A percentile compares a stretch with the other conserved stretches of the same genome.
Evolutionary conservation across 2,329 filamentous ascomycete species (phyloP).

Genomic region (Aaosphaeria pasadenensis): DNA sequence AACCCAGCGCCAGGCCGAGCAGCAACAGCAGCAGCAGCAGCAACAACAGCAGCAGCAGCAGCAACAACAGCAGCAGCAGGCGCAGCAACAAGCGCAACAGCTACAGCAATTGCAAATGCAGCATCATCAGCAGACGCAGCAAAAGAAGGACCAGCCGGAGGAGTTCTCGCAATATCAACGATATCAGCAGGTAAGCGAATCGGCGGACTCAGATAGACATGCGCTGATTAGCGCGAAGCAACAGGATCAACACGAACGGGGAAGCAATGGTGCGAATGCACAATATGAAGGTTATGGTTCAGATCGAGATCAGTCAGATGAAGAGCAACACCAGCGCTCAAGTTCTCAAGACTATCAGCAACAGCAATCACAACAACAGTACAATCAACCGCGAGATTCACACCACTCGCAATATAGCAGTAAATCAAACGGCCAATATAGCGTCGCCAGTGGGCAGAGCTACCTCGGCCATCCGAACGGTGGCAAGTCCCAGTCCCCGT

Average conservation of each 20-base stretch:
- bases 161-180: slow-evolving; percentile 40
- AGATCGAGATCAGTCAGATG: background rate
- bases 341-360: background rate
- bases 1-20: slow-evolving; percentile 54
- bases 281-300: slow-evolving; percentile 6
- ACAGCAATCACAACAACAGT: background rate
- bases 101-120: slow-evolving; percentile 47
- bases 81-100: slow-evolving; percentile 52
- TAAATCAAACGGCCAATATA: slow-evolving; percentile 30
- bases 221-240: slow-evolving; percentile 8
- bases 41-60: slow-evolving; percentile 40
- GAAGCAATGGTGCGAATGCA: background rate
- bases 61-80: slow-evolving; percentile 36
- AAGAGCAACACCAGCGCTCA: slow-evolving; percentile 1
- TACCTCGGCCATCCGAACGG: slow-evolving; percentile 28
- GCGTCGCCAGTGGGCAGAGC: slow-evolving; percentile 34
- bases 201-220: background rate
- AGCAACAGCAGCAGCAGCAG: slow-evolving; percentile 40
- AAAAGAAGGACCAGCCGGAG: slow-evolving; percentile 40
- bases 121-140: slow-evolving; percentile 28
- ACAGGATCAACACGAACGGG: slow-evolving; percentile 8
- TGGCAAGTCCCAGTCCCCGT: slow-evolving; percentile 15
- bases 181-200: slow-evolving; percentile 22
- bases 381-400: slow-evolving; percentile 21
- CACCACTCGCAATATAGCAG: slow-evolving; percentile 30